Base-by-base conservation (phyloP, 2,329 filamentous ascomycete species). In the Trichophyton rubrum region DNA sequence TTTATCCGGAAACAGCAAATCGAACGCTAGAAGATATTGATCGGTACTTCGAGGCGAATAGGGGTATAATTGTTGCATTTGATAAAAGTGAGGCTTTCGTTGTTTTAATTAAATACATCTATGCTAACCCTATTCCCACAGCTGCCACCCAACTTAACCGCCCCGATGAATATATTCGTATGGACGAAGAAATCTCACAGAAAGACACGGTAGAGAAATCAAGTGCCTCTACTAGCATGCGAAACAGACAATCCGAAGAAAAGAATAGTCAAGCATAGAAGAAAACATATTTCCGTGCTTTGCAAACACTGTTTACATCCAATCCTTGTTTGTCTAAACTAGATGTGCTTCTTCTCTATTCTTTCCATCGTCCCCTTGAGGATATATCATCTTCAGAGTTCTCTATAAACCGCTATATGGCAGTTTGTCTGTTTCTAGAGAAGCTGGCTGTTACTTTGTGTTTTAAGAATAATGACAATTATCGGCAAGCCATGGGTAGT, bases 1-100 rank as follows among this genome's bases (percentile, higher is more conserved):
- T 73, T 17, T 79, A 81, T 1, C 79, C 79, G 0, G 80, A 82
- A 67, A 83, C 79, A 0, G 81, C 80, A 63, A 69, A 75, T 0
- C 66, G 78, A 3, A 75, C 74, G 0, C 71, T 81, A 6, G 67
- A 69, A 57, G 63, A 68, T 15, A 66, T 69, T 24, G 66, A 65
- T 9, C 33, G 65, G 2, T 58, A 67, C 27, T 68, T 68, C 22
- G 81, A 80, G 64, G 68, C 63, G 11, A 66, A 68, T 49, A 63
- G 59, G n/a, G 64, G 59, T 2, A 59, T 66, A 47, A 62, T 66
- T n/a, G 64, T 66, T 59, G 65, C 62, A 22, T 63, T 62, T 53
- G 62, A 66, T 60, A 64, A 65, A 59, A 65, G 65, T 66, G 40
- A 55, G 64, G 40, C 8, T 27, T 40, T 45, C 47, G n/a, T 2